Percentiles rank a stretch among this genome's conserved stretches.
phyloP scores from a whole-genome alignment of 2,329 filamentous ascomycete species.

The Salinomyces thailandicus region DNA sequence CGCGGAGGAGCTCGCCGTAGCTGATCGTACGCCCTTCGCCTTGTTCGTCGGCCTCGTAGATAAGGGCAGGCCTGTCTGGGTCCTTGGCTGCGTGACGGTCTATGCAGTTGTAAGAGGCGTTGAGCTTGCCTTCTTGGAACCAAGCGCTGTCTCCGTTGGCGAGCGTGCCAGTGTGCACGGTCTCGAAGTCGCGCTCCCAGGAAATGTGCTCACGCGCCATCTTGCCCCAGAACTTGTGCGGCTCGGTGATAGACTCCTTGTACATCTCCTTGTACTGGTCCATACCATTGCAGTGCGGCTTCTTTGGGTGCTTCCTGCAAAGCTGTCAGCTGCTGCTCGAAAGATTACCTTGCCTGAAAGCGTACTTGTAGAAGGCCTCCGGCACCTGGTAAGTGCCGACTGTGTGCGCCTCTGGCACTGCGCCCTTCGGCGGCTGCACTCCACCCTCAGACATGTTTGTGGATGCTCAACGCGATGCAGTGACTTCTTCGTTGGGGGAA shows the following conservation, averaged over 20 bases:
- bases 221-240: slow-evolving; percentile 79
- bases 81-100: slow-evolving; percentile 94
- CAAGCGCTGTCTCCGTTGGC: slow-evolving; percentile 75
- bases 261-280: slow-evolving; percentile 56
- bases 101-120: slow-evolving; percentile 94
- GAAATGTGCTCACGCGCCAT: slow-evolving; percentile 79
- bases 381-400: slow-evolving; percentile 62
- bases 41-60: slow-evolving; percentile 95
- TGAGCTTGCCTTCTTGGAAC: slow-evolving; percentile 89
- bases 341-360: background rate
- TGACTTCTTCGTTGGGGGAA: background rate
- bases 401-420: slow-evolving; percentile 63
- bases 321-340: slow-evolving; percentile 6
- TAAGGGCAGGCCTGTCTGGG: slow-evolving; percentile 87
- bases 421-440: slow-evolving; percentile 29
- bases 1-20: slow-evolving; percentile 82
- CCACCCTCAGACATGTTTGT: slow-evolving; percentile 36
- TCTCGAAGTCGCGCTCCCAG: slow-evolving; percentile 88
- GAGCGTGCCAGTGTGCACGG: slow-evolving; percentile 69
- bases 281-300: slow-evolving; percentile 48
- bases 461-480: background rate
- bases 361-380: slow-evolving; percentile 40
- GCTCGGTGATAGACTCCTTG: slow-evolving; percentile 79
- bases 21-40: slow-evolving; percentile 79
- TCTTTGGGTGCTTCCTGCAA: slow-evolving; percentile 48